Evolutionary conservation across 2,329 filamentous ascomycete species (phyloP).

Genomic region (Alternaria sp.): DNA sequence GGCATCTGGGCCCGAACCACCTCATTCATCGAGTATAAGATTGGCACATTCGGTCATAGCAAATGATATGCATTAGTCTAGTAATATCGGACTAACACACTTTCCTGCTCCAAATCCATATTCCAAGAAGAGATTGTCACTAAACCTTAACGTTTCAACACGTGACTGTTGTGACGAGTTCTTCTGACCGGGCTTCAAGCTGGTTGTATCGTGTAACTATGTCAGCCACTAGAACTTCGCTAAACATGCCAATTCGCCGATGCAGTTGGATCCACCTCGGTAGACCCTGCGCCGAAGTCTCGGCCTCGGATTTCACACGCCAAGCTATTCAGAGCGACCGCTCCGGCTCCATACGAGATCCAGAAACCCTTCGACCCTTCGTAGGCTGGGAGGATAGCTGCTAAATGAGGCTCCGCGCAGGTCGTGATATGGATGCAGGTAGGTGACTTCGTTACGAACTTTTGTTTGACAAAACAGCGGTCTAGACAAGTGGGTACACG

Average conservation of each 20-base stretch:
- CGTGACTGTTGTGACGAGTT: background rate
- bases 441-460: background rate
- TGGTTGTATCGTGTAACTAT: background rate
- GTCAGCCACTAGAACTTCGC: background rate
- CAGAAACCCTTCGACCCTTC: background rate
- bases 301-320: background rate
- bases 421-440: background rate
- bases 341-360: background rate
- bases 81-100: background rate
- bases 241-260: background rate
- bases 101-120: background rate
- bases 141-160: background rate
- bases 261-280: constrained; percentile 3
- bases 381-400: background rate
- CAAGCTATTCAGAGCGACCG: background rate
- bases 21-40: background rate
- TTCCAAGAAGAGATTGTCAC: background rate
- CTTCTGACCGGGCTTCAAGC: background rate
- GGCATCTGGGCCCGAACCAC: background rate
- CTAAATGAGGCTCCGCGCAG: background rate
- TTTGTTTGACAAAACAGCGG: background rate
- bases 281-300: background rate
- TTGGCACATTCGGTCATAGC: background rate
- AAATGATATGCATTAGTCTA: background rate
- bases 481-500: background rate